A percentile compares a stretch with the other conserved stretches of the same genome.
These are phyloP conservation scores for Stachybotrys chlorohalonatus DNA, from an alignment of 2,329 filamentous ascomycete genomes.

Conservation along the genomic window DNA sequence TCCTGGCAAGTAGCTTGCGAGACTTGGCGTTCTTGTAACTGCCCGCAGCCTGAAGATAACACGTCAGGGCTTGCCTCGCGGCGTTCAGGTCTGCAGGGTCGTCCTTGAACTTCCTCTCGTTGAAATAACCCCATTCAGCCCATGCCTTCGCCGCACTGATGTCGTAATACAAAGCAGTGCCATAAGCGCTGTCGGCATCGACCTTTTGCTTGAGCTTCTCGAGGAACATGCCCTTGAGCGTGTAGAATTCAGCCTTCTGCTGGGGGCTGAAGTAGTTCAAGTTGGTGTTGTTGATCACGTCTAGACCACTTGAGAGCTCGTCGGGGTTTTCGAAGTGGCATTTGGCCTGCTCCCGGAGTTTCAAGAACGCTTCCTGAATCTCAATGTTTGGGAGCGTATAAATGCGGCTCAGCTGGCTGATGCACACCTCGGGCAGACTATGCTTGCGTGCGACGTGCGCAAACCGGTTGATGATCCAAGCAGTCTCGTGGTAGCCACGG, in stretches of 20 bases:
- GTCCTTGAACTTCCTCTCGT: slow-evolving; percentile 91
- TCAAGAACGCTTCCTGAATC: slow-evolving; percentile 97
- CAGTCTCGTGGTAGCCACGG: slow-evolving; percentile 94
- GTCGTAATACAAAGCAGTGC: slow-evolving; percentile 91
- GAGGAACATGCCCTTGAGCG: slow-evolving; percentile 97
- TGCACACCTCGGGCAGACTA: slow-evolving; percentile 92
- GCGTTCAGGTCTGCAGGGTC: slow-evolving; percentile 73
- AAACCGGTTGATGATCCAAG: slow-evolving; percentile 99
- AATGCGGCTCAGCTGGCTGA: slow-evolving; percentile 91
- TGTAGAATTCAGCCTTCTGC: slow-evolving; percentile 99
- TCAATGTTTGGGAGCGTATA: slow-evolving; percentile 99
- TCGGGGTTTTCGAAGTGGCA: slow-evolving; percentile 96
- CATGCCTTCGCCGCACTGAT: slow-evolving; percentile 93
- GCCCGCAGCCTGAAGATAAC: slow-evolving; percentile 90
- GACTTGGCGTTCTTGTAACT: slow-evolving; percentile 98
- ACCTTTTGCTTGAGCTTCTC: slow-evolving; percentile 86
- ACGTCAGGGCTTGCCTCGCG: slow-evolving; percentile 87
- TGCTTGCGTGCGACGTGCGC: slow-evolving; percentile 97
- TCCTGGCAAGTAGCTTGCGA: slow-evolving; percentile 82
- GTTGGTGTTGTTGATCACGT: slow-evolving; percentile 99
- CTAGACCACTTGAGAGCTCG: slow-evolving; percentile 83
- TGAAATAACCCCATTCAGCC: slow-evolving; percentile 99
- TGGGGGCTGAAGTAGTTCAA: slow-evolving; percentile 94
- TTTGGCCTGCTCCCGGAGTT: slow-evolving; percentile 95
- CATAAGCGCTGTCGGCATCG: slow-evolving; percentile 89